phyloP scores from a whole-genome alignment of 2,329 filamentous ascomycete species.

The Xylaria sp. region DNA sequence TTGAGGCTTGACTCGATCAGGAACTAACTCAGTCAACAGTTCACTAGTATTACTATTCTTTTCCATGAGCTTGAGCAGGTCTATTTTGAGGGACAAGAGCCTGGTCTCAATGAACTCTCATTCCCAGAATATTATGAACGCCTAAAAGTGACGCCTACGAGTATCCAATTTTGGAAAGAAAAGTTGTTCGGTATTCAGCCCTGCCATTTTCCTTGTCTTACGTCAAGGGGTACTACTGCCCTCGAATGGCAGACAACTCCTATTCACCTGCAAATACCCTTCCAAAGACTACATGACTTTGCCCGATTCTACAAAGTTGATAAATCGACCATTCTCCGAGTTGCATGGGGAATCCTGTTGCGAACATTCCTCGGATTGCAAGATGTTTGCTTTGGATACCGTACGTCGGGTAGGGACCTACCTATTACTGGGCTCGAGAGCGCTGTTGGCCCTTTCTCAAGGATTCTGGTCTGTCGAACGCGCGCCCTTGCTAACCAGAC shows the following conservation, averaged over 20 bases:
- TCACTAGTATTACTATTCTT: conserved; percentile 59
- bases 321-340: conserved; percentile 62
- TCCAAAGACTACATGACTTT: conserved; percentile 58
- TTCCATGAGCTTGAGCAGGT: conserved; percentile 59
- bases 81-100: conserved; percentile 55
- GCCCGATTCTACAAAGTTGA: conserved; percentile 55
- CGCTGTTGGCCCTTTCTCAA: conserved; percentile 60
- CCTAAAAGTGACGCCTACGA: conserved; percentile 51
- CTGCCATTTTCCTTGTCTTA: conserved; percentile 60
- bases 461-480: conserved; percentile 44
- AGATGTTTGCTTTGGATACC: conserved; percentile 66
- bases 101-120: conserved; percentile 51
- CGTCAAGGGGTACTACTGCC: conserved; percentile 38
- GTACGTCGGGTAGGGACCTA: conserved; percentile 58
- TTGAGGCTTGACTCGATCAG: background rate
- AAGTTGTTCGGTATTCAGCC: conserved; percentile 53
- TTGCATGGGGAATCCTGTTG: conserved; percentile 70
- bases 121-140: conserved; percentile 56
- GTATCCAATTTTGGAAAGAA: conserved; percentile 60
- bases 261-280: conserved; percentile 56
- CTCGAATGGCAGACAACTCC: conserved; percentile 51
- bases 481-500: conserved; percentile 37
- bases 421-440: conserved; percentile 55
- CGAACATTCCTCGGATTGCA: conserved; percentile 64
- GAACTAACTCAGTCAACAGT: conserved; percentile 29